These are phyloP conservation scores for Trichoderma harzianum DNA, from an alignment of 2,329 filamentous ascomycete genomes.

Conservation along the genomic window DNA sequence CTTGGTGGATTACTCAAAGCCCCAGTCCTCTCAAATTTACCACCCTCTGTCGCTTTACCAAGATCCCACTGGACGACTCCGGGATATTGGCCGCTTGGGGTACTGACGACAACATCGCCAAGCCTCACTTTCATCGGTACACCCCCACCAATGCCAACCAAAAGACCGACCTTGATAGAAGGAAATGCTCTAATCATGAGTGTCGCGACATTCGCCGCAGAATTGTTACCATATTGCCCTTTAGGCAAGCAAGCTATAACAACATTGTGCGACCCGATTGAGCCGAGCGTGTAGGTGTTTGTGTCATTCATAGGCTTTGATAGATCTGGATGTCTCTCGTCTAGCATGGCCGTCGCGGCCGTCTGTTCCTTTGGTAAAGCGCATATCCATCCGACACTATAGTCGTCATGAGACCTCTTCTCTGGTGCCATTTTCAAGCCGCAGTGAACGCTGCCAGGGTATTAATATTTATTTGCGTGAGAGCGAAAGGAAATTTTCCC, in stretches of 20 bases:
- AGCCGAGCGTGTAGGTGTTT: slow-evolving; percentile 29
- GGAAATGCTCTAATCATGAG: slow-evolving; percentile 21
- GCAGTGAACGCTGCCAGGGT: too few species aligned
- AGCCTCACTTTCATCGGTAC: slow-evolving; percentile 26
- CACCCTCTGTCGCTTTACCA: slow-evolving; percentile 12
- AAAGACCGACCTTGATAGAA: slow-evolving; percentile 20
- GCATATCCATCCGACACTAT: slow-evolving; percentile 34
- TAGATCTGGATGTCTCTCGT: slow-evolving; percentile 23
- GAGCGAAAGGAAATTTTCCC: too few species aligned
- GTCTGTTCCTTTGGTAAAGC: slow-evolving; percentile 31
- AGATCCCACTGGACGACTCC: slow-evolving; percentile 29
- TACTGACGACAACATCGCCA: slow-evolving; percentile 29
- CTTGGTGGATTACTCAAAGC: slow-evolving; percentile 18
- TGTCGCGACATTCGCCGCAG: slow-evolving; percentile 18
- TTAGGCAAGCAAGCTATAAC: slow-evolving; percentile 27
- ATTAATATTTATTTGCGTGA: too few species aligned
- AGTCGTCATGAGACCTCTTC: slow-evolving; percentile 14
- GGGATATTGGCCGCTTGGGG: slow-evolving; percentile 16
- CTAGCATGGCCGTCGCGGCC: slow-evolving; percentile 30
- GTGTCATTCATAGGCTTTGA: slow-evolving; percentile 22
- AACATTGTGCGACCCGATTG: slow-evolving; percentile 26
- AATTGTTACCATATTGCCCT: slow-evolving; percentile 20
- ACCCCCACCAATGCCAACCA: slow-evolving; percentile 43
- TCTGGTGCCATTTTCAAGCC: neutral
- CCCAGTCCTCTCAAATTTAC: slow-evolving; percentile 16